Conservation (phyloP, 148 eudicot genomes). For the Fallopia convolvulus region DNA sequence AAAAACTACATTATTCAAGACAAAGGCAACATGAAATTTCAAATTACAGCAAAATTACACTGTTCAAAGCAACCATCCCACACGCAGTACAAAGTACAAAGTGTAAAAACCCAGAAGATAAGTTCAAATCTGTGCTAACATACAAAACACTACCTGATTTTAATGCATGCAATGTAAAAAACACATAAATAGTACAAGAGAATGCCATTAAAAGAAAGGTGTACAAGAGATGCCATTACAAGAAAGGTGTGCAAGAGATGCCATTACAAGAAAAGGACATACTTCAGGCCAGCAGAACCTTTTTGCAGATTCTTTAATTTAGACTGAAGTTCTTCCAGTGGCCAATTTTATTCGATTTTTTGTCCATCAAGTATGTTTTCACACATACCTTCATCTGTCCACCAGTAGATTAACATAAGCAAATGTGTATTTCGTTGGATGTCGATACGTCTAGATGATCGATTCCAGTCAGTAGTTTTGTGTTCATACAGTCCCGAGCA, state of each 20-base stretch:
- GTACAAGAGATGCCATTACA: too few relatives aligned
- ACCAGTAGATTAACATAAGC: constrained; percentile 1
- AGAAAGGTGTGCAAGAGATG: background rate
- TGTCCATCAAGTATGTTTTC: background rate
- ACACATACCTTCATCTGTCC: constrained; percentile 9
- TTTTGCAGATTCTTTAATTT: background rate
- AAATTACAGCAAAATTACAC: background rate
- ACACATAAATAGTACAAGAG: background rate
- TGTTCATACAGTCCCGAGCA: background rate
- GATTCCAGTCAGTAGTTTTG: background rate
- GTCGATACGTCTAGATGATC: constrained; percentile 4
- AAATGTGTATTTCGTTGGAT: background rate
- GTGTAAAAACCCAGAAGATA: background rate
- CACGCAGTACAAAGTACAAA: background rate
- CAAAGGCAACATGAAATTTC: constrained; percentile 1
- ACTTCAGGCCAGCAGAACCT: background rate
- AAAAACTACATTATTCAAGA: background rate
- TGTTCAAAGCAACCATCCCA: background rate
- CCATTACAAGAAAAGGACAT: background rate
- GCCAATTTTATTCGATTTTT: background rate
- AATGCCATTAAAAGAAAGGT: too few relatives aligned
- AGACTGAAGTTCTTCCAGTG: constrained; percentile 1
- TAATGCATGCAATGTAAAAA: background rate
- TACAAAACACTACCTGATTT: background rate
- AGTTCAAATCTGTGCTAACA: background rate